These are phyloP conservation scores for Rhazya stricta DNA, from an alignment of 257 asterid species.

Conservation along the genomic window DNA sequence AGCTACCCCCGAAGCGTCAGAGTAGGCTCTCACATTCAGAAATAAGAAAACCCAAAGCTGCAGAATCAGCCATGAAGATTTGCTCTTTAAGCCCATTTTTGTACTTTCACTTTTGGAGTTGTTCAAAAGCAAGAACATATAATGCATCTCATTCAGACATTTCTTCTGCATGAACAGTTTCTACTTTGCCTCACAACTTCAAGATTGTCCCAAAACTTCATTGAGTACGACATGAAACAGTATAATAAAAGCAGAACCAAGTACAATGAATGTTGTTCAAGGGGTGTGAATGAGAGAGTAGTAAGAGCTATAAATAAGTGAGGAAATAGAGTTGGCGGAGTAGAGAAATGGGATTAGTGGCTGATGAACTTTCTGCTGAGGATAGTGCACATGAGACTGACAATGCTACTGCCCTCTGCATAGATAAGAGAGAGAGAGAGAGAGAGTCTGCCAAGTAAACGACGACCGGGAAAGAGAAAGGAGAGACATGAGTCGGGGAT, in stretches of 20 bases:
- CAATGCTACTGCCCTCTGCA: conserved; percentile 28
- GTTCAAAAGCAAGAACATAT: background rate
- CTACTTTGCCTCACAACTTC: background rate
- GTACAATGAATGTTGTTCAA: background rate
- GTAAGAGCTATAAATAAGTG: conserved; percentile 7
- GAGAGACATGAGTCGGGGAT: conserved; percentile 29
- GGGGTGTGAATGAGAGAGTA: conserved; percentile 15
- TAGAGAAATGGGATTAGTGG: conserved; percentile 38
- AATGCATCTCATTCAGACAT: conserved; percentile 1
- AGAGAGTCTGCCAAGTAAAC: conserved; percentile 28
- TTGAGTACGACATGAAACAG: background rate
- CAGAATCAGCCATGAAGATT: conserved; percentile 31
- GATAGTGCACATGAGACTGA: conserved; percentile 74
- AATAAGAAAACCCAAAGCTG: conserved; percentile 34
- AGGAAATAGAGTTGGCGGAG: conserved; percentile 16
- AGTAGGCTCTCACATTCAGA: conserved; percentile 28
- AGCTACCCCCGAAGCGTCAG: conserved; percentile 33
- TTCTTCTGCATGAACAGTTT: conserved; percentile 4
- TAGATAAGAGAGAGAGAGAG: conserved; percentile 39
- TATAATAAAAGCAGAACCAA: background rate
- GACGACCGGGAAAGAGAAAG: conserved; percentile 31
- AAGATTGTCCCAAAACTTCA: background rate
- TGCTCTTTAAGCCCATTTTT: conserved; percentile 37
- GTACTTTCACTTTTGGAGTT: background rate
- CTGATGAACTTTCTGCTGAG: conserved; percentile 33